Evolutionary conservation across 441 rosid genomes (phyloP).

Genomic region (Populus hybrid): DNA sequence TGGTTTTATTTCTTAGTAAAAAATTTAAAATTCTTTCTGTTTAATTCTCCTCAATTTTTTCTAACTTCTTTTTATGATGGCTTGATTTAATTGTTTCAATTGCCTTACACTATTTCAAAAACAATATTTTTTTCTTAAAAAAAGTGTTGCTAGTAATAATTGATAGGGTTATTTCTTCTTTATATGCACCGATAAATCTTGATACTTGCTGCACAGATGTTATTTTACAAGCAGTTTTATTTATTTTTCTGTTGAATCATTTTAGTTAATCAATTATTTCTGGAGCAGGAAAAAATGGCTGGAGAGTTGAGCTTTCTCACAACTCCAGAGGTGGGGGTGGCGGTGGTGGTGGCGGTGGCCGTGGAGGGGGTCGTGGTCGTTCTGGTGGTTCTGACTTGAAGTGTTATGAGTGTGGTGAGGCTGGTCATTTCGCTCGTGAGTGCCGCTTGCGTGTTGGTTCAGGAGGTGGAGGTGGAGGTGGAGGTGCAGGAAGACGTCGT

Average conservation of each 20-base stretch:
- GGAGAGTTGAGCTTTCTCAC: conserved; percentile 98
- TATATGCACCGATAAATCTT: background rate
- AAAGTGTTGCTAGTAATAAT: background rate
- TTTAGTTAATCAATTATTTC: background rate
- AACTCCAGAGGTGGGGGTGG: conserved; percentile 49
- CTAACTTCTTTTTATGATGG: background rate
- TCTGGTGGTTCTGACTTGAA: conserved; percentile 81
- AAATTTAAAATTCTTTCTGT: background rate
- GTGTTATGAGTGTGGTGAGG: conserved; percentile 94
- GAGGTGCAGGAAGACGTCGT: conserved; percentile 64
- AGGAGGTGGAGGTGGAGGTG: conserved; percentile 37
- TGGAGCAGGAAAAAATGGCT: conserved; percentile 76
- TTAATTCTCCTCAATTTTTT: background rate
- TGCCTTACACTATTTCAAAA: background rate
- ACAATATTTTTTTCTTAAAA: background rate
- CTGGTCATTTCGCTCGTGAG: conserved; percentile 96
- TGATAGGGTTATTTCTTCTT: background rate
- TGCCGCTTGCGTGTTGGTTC: conserved; percentile 61
- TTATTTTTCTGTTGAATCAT: background rate
- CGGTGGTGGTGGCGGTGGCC: conserved; percentile 46
- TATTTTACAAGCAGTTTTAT: background rate
- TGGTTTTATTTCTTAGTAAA: background rate
- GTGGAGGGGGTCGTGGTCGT: conserved; percentile 51
- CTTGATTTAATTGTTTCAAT: background rate
- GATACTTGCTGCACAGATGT: background rate